Evolutionary conservation across 129 eudicot species (phyloP), one percentile per base, ranked within the genome.

Genomic region (Artemisia tridentata): DNA sequence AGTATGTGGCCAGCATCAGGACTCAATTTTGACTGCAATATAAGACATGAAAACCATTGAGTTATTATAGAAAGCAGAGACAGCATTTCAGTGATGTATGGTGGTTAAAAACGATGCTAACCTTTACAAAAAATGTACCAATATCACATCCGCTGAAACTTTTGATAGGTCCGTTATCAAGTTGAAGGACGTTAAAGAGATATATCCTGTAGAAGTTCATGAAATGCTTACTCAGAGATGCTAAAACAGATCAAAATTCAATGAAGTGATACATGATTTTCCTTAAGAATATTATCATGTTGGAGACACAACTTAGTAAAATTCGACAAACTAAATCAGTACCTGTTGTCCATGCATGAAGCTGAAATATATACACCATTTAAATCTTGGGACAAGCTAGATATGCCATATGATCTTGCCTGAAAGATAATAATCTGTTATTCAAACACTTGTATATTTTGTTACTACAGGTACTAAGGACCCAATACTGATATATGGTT

Each of bases 1-100:
- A 93, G 88, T 59, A 93, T 80, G 81, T 93, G 96, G 66, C 95
- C 83, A 23, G 92, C 98, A 82, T 93, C 98, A 71, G 96, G 98
- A 62, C 98, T 93, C 62, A 93, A 78, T 18, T 87, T 75, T 57
- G 98, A 76, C 98, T 93, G 93, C 78, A 84, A 74, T 15, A 29
- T 11, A 43, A 53, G 38, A 45, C 72, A 68, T 73, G 52, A 23
- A 83, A 48, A 69, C 38, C 59, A 41, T 13, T 29, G 11, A 29
- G 34, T 74, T 0, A 29, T 31, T 17, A 60, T 50, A 25, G 21
- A 16, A 63, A 19, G 63, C 46, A 65, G 25, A 7, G 61, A 17
- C 14, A 2, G 7, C n/a, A 34, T 10, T 38, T 14, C 3, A 60
- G 3, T 17, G 27, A 63, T 29, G 14, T 68, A 67, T 34, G 14